These are phyloP conservation scores for Vitis hybrid DNA, from an alignment of 177 flowering plant species.

Conservation along the genomic window DNA sequence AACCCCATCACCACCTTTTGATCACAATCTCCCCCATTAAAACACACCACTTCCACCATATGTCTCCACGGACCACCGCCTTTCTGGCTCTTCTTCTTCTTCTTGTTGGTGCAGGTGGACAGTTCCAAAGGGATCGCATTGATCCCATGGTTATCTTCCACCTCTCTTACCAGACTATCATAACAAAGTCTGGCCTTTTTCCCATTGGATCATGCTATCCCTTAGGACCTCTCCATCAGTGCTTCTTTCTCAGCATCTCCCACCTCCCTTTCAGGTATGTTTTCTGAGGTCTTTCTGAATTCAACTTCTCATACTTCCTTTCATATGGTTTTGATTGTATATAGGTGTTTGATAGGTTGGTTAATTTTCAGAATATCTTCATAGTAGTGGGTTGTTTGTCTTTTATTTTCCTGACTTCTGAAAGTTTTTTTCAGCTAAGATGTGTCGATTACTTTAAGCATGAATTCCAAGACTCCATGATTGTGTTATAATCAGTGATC, in stretches of 20 bases:
- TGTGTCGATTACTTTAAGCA: no score
- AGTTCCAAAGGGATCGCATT: constrained; percentile 70
- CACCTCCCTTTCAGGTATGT: background rate
- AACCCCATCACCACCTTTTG: background rate
- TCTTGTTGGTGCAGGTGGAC: constrained; percentile 38
- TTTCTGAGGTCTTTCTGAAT: background rate
- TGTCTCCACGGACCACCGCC: background rate
- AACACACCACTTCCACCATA: background rate
- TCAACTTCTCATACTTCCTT: background rate
- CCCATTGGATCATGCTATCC: constrained; percentile 49
- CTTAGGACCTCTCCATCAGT: constrained; percentile 41
- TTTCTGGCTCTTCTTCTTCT: background rate
- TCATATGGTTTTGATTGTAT: background rate
- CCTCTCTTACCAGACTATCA: background rate
- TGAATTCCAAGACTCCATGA: no score
- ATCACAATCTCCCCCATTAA: background rate
- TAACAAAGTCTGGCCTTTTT: background rate
- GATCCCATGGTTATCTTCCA: constrained; percentile 18
- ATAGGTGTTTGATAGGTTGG: no score
- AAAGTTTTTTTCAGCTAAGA: no score
- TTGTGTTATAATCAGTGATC: no score
- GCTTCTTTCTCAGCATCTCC: constrained; percentile 1
- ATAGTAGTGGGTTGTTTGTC: no score
- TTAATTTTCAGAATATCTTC: no score
- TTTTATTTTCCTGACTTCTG: no score